phyloP scores from a whole-genome alignment of 192 early-diverging fungal genomes.

The Coemansia interrupta region DNA sequence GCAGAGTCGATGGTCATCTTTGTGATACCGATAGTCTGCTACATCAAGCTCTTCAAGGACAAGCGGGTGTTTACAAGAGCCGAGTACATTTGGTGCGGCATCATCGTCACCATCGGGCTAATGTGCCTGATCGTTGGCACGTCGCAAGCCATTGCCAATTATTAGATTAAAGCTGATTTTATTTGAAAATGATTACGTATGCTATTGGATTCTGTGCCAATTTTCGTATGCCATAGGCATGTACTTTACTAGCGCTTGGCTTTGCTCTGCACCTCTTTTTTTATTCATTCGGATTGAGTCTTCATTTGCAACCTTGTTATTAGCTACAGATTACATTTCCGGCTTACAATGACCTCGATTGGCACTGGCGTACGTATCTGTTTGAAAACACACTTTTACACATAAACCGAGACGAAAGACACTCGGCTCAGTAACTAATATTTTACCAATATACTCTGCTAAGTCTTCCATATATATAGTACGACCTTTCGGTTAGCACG shows the following conservation, averaged over 20 bases:
- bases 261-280: background rate
- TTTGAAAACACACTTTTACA: slow-evolving; percentile 5
- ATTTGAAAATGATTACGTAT: no score
- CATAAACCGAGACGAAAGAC: no score
- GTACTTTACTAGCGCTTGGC: no score
- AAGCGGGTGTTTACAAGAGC: slow-evolving; percentile 18
- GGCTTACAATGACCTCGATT: slow-evolving; percentile 74
- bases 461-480: no score
- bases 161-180: slow-evolving; percentile 7
- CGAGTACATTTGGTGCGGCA: slow-evolving; percentile 43
- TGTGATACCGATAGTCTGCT: slow-evolving; percentile 74
- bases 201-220: background rate
- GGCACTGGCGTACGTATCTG: slow-evolving; percentile 80
- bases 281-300: background rate
- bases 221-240: background rate
- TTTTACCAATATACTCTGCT: background rate
- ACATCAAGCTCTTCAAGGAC: slow-evolving; percentile 58
- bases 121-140: slow-evolving; percentile 45
- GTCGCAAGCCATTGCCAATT: slow-evolving; percentile 30
- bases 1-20: slow-evolving; percentile 76
- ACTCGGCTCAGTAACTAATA: slow-evolving; percentile 2
- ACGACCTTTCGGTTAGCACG: slow-evolving; percentile 96
- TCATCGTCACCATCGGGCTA: slow-evolving; percentile 35
- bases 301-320: background rate
- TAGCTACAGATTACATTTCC: background rate